Conservation (phyloP, 169 alveolate species). For the Plasmodium knowlesi region DNA sequence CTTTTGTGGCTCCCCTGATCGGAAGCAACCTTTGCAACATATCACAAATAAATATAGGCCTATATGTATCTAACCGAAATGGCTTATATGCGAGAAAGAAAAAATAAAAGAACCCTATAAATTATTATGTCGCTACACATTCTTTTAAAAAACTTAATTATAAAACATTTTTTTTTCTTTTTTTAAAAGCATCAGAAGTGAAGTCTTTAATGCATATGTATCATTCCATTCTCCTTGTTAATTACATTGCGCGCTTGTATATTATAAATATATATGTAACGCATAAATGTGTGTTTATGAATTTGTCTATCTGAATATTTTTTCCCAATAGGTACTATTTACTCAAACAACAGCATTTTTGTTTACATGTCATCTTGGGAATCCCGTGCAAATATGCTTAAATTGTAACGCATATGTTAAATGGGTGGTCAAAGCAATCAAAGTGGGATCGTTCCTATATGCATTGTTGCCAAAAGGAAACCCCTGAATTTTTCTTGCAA, state of each 20-base stretch:
- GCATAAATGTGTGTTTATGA: not conserved
- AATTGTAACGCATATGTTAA: not conserved
- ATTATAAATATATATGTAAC: not conserved
- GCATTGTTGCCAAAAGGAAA: not conserved
- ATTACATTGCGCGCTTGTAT: not conserved
- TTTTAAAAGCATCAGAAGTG: not conserved
- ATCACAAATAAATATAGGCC: not conserved
- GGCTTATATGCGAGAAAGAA: not conserved
- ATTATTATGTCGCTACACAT: not conserved
- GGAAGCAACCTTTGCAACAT: not conserved
- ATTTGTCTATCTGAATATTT: not conserved
- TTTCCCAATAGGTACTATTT: not conserved
- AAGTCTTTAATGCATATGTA: not conserved
- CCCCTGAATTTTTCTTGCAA: not conserved
- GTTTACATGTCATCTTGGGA: not conserved
- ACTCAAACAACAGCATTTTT: not conserved
- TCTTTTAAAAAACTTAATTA: not conserved
- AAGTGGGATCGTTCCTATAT: not conserved
- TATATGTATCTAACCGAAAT: not conserved
- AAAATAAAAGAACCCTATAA: not conserved
- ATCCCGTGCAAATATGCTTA: not conserved
- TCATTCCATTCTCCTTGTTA: not conserved
- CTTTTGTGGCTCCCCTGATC: not conserved
- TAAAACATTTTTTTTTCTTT: not conserved
- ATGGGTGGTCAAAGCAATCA: not conserved